phyloP scores from a whole-genome alignment of 1,139 yeast species.

The Taphrina confusa region DNA sequence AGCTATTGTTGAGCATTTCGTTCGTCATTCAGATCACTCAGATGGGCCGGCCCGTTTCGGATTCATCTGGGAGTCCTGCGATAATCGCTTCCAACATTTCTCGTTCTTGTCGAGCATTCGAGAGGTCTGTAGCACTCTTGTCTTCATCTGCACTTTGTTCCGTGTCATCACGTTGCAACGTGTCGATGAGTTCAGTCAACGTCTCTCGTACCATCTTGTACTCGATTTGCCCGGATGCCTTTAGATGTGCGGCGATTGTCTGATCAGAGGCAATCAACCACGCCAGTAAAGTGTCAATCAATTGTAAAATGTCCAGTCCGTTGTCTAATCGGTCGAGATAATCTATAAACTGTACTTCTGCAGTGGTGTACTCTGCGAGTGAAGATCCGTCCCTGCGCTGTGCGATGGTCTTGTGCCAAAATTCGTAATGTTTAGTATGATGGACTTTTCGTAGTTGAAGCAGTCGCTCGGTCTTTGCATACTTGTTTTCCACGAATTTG shows the following conservation, averaged over 20 bases:
- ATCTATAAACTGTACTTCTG: constrained; percentile 40
- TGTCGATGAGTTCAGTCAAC: constrained; percentile 4
- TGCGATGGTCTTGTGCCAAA: constrained; percentile 31
- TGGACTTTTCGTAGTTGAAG: constrained; percentile 37
- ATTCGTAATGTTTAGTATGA: constrained; percentile 24
- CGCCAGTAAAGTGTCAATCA: constrained; percentile 42
- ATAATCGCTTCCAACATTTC: constrained; percentile 21
- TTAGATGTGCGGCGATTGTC: background rate
- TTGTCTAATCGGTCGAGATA: constrained; percentile 42
- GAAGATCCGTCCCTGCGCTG: constrained; percentile 27
- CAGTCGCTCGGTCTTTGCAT: constrained; percentile 40
- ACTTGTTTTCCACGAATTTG: constrained; percentile 43
- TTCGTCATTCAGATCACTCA: too few relatives aligned
- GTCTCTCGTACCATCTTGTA: background rate
- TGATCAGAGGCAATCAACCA: constrained; percentile 45
- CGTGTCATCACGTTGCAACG: background rate
- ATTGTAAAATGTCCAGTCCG: constrained; percentile 42
- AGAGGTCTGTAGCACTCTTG: background rate
- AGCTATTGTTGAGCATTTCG: too few relatives aligned
- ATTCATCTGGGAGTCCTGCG: background rate
- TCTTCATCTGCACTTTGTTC: background rate
- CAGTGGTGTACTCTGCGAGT: constrained; percentile 37
- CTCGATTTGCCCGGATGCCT: background rate
- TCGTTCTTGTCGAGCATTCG: constrained; percentile 10
- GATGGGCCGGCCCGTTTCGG: too few relatives aligned